Base-by-base conservation (phyloP, 192 early-diverging fungal genomes). In the Kickxella alabastrina region DNA sequence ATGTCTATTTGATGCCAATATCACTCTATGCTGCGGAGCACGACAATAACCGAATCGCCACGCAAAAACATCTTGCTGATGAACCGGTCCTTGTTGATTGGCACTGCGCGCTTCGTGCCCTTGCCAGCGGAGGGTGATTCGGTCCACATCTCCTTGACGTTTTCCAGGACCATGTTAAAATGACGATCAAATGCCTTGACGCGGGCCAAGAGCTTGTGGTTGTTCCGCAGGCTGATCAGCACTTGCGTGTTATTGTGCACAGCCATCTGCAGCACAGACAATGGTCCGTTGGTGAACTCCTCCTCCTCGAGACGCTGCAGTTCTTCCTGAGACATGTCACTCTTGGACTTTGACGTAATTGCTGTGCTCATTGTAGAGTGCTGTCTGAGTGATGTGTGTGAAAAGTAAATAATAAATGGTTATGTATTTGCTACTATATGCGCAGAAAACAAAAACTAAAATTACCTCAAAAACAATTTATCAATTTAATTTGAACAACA, bases 161-260 rank as follows among this genome's bases (percentile, higher is more conserved):
- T 97, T 64, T 97, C 96, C 43, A 99, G 74, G n/a, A 99, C 95
- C 95, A 99, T 97, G 79, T 99, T 99, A 82, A 91, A 97, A 67
- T 99, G 97, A 40, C 97, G 87, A 77, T 99, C 97, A 68, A 99
- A 99, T 38, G 95, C 97, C 79, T 99, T 99, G 54, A 99, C 89
- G 59, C 94, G 82, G 9, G 92, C 97, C 6, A 99, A 77, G 52
- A 99, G 82, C 67, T 98, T 98, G 69, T 90, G 84, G 82, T 99
- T 99, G 79, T 99, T 99, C 74, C 90, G 82, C 70, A 93, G 92
- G 54, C 82, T 94, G 65, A 99, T 89, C 49, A 99, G 84, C 23
- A 99, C 88, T 78, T 98, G 95, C 35, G 88, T 90, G 79, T 90
- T 91, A 81, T 94, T 96, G 68, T 87, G 91, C 28, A 97, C 93